Conservation (phyloP, 805 yeast species). For the Phaffomyces antillensis region DNA sequence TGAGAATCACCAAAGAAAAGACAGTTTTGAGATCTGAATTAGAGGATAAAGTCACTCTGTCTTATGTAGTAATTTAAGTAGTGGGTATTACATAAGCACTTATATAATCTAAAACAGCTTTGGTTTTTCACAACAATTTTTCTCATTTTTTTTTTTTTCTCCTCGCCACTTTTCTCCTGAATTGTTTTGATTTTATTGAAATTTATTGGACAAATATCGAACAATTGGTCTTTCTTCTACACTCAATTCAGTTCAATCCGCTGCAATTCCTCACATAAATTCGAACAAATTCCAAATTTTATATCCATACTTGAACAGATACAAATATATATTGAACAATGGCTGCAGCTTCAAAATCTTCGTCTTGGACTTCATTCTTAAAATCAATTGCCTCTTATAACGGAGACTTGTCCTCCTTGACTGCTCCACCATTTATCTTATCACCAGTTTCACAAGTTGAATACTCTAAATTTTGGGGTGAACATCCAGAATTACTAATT, state of each 20-base stretch:
- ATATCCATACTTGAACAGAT: not conserved
- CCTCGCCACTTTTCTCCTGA: not conserved
- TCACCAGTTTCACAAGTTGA: slow-evolving; percentile 86
- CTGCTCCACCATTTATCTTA: slow-evolving; percentile 96
- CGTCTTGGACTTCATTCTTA: slow-evolving; percentile 88
- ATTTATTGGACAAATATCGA: not conserved
- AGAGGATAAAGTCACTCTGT: too few species aligned
- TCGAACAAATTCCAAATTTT: not conserved
- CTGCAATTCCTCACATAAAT: too few species aligned
- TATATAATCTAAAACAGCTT: too few species aligned
- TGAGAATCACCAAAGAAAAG: not conserved
- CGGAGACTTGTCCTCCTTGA: slow-evolving; percentile 86
- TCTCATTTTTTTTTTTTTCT: not conserved
- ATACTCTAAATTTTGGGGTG: slow-evolving; percentile 95
- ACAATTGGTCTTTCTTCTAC: too few species aligned
- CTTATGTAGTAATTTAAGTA: too few species aligned
- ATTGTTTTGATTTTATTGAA: not conserved
- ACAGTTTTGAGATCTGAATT: not conserved
- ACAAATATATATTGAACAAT: not conserved
- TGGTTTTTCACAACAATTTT: too few species aligned
- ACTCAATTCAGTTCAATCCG: too few species aligned
- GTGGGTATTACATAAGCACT: too few species aligned
- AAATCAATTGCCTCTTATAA: slow-evolving; percentile 88
- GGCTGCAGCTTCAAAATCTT: slow-evolving; percentile 26
- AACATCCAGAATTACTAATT: slow-evolving; percentile 76